Percentiles rank a stretch among this genome's conserved stretches.
Evolutionary conservation across 306 rosid species (phyloP).

Genomic region (Sicyos baderoa): DNA sequence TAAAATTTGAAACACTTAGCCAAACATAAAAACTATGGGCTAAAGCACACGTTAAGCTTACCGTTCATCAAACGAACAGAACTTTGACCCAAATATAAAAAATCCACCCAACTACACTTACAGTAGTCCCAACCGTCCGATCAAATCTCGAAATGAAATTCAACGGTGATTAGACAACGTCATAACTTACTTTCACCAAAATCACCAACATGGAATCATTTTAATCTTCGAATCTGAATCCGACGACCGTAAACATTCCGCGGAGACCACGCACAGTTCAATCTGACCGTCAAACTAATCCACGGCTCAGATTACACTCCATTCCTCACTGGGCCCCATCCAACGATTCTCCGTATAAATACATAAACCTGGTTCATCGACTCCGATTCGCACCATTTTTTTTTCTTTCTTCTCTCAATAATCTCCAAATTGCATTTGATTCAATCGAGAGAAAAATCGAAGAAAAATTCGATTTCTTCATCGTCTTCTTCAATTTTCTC

Average conservation of each 20-base stretch:
- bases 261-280: constrained; percentile 25
- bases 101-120: constrained; percentile 1
- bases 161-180: constrained; percentile 11
- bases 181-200: not conserved
- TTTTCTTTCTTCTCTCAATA: not conserved
- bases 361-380: constrained; percentile 21
- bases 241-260: constrained; percentile 43
- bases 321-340: constrained; percentile 1
- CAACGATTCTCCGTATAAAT: constrained; percentile 20
- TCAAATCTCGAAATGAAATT: not conserved
- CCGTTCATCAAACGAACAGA: no score
- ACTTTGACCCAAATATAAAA: no score
- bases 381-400: constrained; percentile 19
- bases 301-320: constrained; percentile 25
- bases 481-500: constrained; percentile 4
- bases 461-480: not conserved
- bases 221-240: constrained; percentile 32
- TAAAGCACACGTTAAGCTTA: no score
- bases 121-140: constrained; percentile 5
- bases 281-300: constrained; percentile 26
- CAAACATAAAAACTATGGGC: no score
- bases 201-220: constrained; percentile 5
- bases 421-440: not conserved
- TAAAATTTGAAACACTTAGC: no score
- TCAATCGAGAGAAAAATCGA: not conserved